Evolutionary conservation across 2,329 filamentous ascomycete genomes (phyloP).

Genomic region (Helotiales sp.): DNA sequence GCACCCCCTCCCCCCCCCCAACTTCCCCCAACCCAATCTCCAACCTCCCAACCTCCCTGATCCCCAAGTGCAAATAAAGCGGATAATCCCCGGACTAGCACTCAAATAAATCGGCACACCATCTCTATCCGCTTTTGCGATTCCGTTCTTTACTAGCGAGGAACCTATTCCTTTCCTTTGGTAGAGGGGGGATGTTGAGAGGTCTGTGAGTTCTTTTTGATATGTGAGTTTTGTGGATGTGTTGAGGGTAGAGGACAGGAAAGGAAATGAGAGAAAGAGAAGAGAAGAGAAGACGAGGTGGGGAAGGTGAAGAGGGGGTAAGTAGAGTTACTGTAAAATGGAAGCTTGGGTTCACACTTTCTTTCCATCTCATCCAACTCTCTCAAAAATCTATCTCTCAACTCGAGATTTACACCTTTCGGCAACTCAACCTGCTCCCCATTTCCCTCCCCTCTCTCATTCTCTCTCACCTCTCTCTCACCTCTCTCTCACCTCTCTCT

Average conservation of each 20-base stretch:
- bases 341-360: background rate
- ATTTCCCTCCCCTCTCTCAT: background rate
- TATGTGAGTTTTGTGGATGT: too few relatives aligned
- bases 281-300: background rate
- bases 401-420: background rate
- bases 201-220: background rate
- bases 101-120: conserved; percentile 1
- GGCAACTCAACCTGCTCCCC: conserved; percentile 2
- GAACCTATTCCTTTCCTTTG: conserved; percentile 3
- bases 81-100: background rate
- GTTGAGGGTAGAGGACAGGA: too few relatives aligned
- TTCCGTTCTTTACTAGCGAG: background rate
- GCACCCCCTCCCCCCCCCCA: conserved; percentile 7
- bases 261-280: too few relatives aligned
- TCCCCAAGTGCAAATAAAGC: conserved; percentile 2
- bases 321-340: background rate
- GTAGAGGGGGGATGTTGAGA: background rate
- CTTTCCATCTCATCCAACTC: background rate
- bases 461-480: background rate
- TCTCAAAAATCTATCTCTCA: background rate
- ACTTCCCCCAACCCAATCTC: conserved; percentile 1
- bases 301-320: background rate
- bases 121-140: background rate
- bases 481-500: too few relatives aligned
- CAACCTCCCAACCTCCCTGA: conserved; percentile 7